Conservation (phyloP, 2,329 filamentous ascomycete species). For the Purpureocillium takamizusanense region DNA sequence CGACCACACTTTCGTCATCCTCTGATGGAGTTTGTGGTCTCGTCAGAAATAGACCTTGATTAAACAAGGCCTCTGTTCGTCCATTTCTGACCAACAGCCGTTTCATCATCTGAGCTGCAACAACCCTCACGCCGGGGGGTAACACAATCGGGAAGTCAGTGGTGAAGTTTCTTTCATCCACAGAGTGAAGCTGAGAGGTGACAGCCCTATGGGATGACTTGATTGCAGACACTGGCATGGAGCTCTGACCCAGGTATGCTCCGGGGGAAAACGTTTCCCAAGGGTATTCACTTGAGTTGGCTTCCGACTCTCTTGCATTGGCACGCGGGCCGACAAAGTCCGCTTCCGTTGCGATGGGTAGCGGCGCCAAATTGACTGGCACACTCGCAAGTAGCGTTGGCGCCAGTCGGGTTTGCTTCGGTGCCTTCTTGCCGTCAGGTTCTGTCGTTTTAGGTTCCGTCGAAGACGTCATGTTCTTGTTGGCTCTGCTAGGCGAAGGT, state of each 20-base stretch:
- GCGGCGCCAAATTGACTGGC: not conserved
- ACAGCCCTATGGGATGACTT: conserved; percentile 11
- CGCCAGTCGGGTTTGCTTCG: conserved; percentile 18
- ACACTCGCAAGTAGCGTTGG: conserved; percentile 11
- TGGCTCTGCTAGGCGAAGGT: too few relatives aligned
- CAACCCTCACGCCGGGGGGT: conserved; percentile 33
- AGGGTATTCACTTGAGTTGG: not conserved
- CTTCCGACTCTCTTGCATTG: not conserved
- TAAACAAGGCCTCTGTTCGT: conserved; percentile 6
- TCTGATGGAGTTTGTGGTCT: conserved; percentile 11
- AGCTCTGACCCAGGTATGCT: conserved; percentile 27
- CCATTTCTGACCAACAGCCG: conserved; percentile 25
- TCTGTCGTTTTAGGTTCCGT: not conserved
- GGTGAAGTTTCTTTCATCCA: conserved; percentile 15
- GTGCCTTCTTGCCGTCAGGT: conserved; percentile 3
- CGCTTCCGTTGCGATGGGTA: conserved; percentile 6
- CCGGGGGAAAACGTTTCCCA: conserved; percentile 12
- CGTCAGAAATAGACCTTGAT: conserved; percentile 6
- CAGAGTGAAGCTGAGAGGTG: conserved; percentile 13
- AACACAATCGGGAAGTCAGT: conserved; percentile 16
- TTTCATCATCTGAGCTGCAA: conserved; percentile 31
- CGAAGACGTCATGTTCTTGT: too few relatives aligned
- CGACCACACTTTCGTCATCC: conserved; percentile 32
- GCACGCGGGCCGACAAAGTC: not conserved
- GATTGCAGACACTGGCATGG: conserved; percentile 14